Evolutionary conservation across 2,329 filamentous ascomycete genomes (phyloP).

Genomic region (Colletotrichum somersetense): DNA sequence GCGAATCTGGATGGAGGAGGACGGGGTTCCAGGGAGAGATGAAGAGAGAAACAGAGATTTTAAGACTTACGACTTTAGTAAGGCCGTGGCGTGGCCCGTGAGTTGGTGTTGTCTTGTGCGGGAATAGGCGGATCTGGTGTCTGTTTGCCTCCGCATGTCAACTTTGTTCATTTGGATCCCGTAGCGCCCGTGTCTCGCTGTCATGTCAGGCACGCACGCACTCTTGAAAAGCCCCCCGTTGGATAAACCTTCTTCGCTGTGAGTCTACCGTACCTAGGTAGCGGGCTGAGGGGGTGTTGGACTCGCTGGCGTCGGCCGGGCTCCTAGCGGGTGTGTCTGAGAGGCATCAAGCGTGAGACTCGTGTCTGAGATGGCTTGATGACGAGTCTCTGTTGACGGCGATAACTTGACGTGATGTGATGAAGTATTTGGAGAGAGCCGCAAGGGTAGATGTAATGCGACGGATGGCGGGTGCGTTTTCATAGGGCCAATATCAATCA

Average conservation of each 20-base stretch:
- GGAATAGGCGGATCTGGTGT: conserved; percentile 37
- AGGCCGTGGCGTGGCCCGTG: conserved; percentile 15
- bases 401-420: neutral
- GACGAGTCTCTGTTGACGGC: conserved; percentile 12
- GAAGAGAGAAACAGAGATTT: conserved; percentile 32
- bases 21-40: neutral
- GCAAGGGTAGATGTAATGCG: conserved; percentile 5
- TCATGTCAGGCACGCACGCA: conserved; percentile 42
- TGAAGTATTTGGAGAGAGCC: neutral
- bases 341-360: conserved; percentile 36
- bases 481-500: neutral
- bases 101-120: conserved; percentile 33
- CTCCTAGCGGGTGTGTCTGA: conserved; percentile 26
- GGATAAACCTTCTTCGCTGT: conserved; percentile 25
- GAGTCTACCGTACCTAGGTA: neutral
- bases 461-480: conserved; percentile 16
- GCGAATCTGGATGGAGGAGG: conserved; percentile 18
- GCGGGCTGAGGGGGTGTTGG: conserved; percentile 6
- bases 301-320: conserved; percentile 20
- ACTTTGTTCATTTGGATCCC: conserved; percentile 26
- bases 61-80: conserved; percentile 37
- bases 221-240: conserved; percentile 32
- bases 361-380: conserved; percentile 34
- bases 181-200: conserved; percentile 41
- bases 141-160: conserved; percentile 37